A percentile compares a stretch with the other conserved stretches of the same genome.
Conservation (phyloP, 164 flowering plant genomes). For the Tetrastigma voinierianum region DNA sequence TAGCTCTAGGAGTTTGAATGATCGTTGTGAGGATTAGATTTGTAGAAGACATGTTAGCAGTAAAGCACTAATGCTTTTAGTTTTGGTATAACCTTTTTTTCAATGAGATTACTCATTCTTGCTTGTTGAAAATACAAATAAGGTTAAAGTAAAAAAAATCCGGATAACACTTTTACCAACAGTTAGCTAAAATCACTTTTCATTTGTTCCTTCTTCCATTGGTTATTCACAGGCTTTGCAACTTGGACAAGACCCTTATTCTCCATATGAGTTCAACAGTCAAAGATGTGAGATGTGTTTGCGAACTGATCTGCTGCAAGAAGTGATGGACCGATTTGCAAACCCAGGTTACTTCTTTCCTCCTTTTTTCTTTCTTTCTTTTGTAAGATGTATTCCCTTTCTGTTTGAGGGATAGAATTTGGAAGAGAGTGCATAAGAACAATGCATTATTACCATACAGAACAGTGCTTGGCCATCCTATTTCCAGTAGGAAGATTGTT, state of each 20-base stretch:
- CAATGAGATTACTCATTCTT: no score
- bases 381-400: neutral
- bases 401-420: neutral
- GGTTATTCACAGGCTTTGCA: conserved; percentile 68
- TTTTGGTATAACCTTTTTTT: no score
- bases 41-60: neutral
- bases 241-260: conserved; percentile 65
- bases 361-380: conserved; percentile 6
- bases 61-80: no score
- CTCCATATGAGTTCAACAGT: conserved; percentile 52
- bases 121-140: neutral
- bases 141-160: neutral
- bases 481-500: neutral
- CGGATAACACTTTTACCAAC: neutral
- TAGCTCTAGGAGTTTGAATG: neutral
- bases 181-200: neutral
- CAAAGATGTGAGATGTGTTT: conserved; percentile 94
- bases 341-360: conserved; percentile 53
- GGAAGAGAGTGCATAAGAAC: no score
- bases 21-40: neutral
- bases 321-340: conserved; percentile 88
- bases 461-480: no score
- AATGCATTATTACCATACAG: no score
- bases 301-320: conserved; percentile 76
- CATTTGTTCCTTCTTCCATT: neutral